Percentiles rank a stretch among this genome's conserved stretches.
These are phyloP conservation scores for Periconia digitata DNA, from an alignment of 2,329 filamentous ascomycete species.

Conservation along the genomic window DNA sequence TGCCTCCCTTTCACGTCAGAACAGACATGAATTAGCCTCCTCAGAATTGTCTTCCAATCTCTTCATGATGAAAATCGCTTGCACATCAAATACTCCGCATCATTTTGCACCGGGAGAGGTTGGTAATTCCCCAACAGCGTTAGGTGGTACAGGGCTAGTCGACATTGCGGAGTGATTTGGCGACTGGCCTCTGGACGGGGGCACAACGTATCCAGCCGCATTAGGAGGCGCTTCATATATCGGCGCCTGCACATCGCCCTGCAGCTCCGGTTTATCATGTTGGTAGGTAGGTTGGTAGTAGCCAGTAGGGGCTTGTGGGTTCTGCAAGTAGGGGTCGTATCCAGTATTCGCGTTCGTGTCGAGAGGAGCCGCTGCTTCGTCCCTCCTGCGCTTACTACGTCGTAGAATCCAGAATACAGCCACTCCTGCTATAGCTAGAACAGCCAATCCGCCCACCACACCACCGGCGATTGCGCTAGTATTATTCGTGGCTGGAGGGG, in stretches of 20 bases:
- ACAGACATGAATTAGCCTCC: no score
- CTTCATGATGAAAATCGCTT: no score
- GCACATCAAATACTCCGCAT: no score
- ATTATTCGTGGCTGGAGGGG: not conserved
- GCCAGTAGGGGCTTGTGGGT: not conserved
- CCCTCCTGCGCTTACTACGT: not conserved
- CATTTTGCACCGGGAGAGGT: no score
- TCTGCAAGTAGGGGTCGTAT: not conserved
- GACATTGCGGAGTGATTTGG: not conserved
- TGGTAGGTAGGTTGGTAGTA: not conserved
- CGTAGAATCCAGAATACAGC: not conserved
- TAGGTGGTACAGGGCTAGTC: not conserved
- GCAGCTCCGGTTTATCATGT: not conserved
- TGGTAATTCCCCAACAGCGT: no score
- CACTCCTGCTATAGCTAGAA: not conserved
- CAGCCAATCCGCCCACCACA: conserved; percentile 1
- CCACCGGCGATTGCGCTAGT: not conserved
- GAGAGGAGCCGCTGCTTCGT: not conserved
- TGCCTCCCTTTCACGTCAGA: no score
- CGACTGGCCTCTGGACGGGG: not conserved
- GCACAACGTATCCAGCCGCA: not conserved
- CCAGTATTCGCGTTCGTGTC: not conserved
- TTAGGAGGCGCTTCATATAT: not conserved
- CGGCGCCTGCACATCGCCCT: not conserved
- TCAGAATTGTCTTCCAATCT: no score